Evolutionary conservation across 1,284 basidiomycete species (phyloP).

Genomic region (Ustilago sp.): DNA sequence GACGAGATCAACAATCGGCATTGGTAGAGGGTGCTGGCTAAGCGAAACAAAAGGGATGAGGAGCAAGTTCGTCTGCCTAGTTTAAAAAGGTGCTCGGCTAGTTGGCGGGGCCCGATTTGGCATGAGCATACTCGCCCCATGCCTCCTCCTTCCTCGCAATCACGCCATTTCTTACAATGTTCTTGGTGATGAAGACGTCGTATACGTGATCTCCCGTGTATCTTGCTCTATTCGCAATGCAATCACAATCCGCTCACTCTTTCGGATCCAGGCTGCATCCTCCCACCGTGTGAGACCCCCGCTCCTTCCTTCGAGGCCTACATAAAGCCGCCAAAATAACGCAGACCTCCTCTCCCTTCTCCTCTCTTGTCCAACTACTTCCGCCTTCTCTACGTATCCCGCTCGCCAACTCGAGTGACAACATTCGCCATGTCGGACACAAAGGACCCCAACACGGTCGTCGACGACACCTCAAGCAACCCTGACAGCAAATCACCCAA

Average conservation of each 20-base stretch:
- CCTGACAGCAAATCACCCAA: conserved; percentile 33
- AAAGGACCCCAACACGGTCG: conserved; percentile 2
- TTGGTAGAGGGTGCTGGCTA: neutral
- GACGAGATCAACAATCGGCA: neutral
- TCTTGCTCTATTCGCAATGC: conserved; percentile 15
- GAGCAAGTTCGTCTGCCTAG: neutral
- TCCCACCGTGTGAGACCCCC: neutral
- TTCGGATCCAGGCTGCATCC: neutral
- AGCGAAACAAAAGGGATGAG: neutral
- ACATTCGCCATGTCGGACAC: conserved; percentile 14
- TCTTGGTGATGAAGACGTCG: neutral
- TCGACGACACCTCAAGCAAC: conserved; percentile 15
- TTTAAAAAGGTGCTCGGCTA: neutral
- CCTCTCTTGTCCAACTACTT: neutral
- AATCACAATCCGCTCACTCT: neutral
- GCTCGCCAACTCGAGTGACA: neutral
- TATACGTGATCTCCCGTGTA: conserved; percentile 6
- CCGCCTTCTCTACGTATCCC: neutral
- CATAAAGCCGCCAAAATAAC: neutral
- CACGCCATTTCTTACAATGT: neutral
- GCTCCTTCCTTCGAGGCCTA: neutral
- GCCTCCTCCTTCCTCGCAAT: neutral
- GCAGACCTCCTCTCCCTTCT: neutral
- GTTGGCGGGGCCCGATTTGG: neutral
- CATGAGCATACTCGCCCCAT: neutral